Conservation (phyloP, 768 basidiomycete species). For the Trametes sanguinea region DNA sequence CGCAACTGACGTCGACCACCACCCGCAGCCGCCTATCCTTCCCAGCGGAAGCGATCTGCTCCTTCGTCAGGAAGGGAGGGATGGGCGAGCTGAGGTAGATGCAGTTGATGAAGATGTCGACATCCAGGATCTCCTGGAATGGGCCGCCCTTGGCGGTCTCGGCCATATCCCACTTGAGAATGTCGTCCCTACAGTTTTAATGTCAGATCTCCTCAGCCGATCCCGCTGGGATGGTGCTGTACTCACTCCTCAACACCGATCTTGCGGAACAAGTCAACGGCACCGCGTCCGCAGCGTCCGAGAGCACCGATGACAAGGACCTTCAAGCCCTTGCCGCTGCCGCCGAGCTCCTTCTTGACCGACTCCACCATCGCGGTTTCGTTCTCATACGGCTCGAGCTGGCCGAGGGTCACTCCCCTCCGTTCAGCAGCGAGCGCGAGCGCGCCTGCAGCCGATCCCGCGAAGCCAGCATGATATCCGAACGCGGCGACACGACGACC, state of each 20-base stretch:
- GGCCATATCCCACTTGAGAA: slow-evolving; percentile 95
- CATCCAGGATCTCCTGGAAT: slow-evolving; percentile 92
- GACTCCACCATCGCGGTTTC: slow-evolving; percentile 80
- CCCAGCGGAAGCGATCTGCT: slow-evolving; percentile 75
- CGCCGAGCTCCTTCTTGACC: slow-evolving; percentile 67
- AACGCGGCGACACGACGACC: slow-evolving; percentile 97
- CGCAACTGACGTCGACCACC: slow-evolving; percentile 97
- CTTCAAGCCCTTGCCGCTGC: slow-evolving; percentile 71
- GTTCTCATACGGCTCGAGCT: slow-evolving; percentile 78
- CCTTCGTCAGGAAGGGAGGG: slow-evolving; percentile 76
- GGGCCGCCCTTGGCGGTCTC: slow-evolving; percentile 98
- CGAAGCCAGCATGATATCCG: slow-evolving; percentile 97
- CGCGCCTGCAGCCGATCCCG: slow-evolving; percentile 92
- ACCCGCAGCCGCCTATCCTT: slow-evolving; percentile 66
- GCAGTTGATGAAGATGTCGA: slow-evolving; percentile 98
- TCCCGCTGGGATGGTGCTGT: neutral
- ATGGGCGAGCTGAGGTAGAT: slow-evolving; percentile 91
- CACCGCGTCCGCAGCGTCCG: slow-evolving; percentile 92
- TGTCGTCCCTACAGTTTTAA: slow-evolving; percentile 67
- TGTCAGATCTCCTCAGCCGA: neutral
- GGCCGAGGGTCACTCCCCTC: slow-evolving; percentile 60
- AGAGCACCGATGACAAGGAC: slow-evolving; percentile 96
- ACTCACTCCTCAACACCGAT: slow-evolving; percentile 92
- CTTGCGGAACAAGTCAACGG: slow-evolving; percentile 93
- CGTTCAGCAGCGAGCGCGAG: slow-evolving; percentile 74